phyloP scores from a whole-genome alignment of 495 filamentous ascomycete species.

The Pseudomonodictys pantanalensis region DNA sequence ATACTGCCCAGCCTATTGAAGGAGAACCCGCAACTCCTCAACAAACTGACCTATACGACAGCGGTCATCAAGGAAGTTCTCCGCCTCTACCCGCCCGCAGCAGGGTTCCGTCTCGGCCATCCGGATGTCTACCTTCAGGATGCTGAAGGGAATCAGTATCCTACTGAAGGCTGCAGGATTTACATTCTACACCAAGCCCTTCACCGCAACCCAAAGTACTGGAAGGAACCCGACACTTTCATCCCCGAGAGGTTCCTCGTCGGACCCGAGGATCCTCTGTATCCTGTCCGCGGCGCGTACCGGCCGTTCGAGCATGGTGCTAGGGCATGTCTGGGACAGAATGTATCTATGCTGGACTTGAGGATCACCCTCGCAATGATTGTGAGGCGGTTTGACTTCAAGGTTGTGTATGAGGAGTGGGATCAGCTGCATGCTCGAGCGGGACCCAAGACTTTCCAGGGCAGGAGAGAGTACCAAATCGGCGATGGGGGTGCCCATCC shows the following conservation, averaged over 20 bases:
- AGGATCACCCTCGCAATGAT: slow-evolving; percentile 48
- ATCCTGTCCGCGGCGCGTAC: slow-evolving; percentile 9
- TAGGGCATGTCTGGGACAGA: slow-evolving; percentile 57
- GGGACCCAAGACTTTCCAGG: slow-evolving; percentile 27
- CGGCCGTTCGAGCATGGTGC: slow-evolving; percentile 41
- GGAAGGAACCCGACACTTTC: not conserved
- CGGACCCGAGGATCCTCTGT: not conserved
- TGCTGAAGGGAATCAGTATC: slow-evolving; percentile 32
- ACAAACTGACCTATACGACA: not conserved
- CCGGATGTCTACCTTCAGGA: slow-evolving; percentile 20
- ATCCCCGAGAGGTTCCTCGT: slow-evolving; percentile 25
- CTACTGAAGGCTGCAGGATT: slow-evolving; percentile 35
- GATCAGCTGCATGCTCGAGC: not conserved
- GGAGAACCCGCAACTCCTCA: slow-evolving; percentile 4
- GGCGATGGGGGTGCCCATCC: slow-evolving; percentile 29
- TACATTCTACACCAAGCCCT: slow-evolving; percentile 23
- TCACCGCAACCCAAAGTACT: slow-evolving; percentile 16
- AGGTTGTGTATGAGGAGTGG: slow-evolving; percentile 21
- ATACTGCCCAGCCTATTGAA: not conserved
- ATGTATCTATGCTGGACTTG: slow-evolving; percentile 24
- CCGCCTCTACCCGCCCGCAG: slow-evolving; percentile 16
- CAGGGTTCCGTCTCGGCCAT: slow-evolving; percentile 12
- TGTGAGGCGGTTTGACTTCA: slow-evolving; percentile 48
- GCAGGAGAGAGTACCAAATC: slow-evolving; percentile 38
- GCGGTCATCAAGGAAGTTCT: slow-evolving; percentile 25